Evolutionary conservation across 371 early-diverging fungal species (phyloP), one percentile per base, ranked within the genome.

Genomic region (Basidiobolus meristosporus): DNA sequence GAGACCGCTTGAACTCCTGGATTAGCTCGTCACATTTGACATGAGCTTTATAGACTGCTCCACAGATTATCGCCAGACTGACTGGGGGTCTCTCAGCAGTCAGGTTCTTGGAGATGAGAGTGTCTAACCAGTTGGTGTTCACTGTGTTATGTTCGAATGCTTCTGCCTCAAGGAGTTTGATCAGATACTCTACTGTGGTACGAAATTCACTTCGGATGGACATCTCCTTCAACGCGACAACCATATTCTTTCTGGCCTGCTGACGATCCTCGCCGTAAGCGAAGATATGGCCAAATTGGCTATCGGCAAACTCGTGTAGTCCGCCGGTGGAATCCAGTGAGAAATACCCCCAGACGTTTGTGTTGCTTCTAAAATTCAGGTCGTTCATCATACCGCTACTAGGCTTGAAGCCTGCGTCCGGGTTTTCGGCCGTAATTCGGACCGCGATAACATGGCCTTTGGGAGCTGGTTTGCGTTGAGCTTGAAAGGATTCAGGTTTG

Each of bases 251-350:
- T 28, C 97, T 70, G 17, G 91, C 77, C 48, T 84, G 80, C 47
- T 83, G 81, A 55, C 99, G 77, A 51, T 83, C 88, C 36, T 86
- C 82, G 36, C 98, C 98, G 53, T 90, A 92, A 6, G 95, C 82
- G 52, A 98, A 98, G 39, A 98, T 86, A 63, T 98, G 98, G 36
- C 99, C 99, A 57, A 98, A 98, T 61, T 98, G 99, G 18, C 92
- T 92, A 62, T 98, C 99, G 29, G 96, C 96, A 65, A 78, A 96
- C 54, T 95, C 95, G 65, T 95, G 93, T 45, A 98, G 73, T 44
- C 88, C 90, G 51, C 99, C 96, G 31, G 79, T 75, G 22, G 89
- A 69, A 50, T 77, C 80, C 36, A 97, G 89, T 9, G 89, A 88
- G 69, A 98, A 98, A 66, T 98, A 98, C 31, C 96, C 97, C 90